phyloP scores from a whole-genome alignment of 805 yeast species.

The Barnettozyma populi region DNA sequence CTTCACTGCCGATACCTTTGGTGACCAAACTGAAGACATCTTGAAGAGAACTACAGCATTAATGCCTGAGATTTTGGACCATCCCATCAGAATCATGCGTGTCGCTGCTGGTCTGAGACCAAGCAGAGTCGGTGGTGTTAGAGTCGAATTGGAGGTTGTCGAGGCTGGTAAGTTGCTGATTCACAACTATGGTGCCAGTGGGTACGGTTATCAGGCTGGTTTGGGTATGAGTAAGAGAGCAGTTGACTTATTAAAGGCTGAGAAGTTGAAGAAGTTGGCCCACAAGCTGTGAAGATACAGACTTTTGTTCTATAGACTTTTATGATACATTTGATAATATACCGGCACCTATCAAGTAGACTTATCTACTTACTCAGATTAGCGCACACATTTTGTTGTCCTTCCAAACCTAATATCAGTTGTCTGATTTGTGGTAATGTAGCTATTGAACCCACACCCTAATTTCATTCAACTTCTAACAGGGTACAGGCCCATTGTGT shows the following conservation, averaged over 20 bases:
- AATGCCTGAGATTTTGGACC: slow-evolving; percentile 42
- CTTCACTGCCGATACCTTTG: slow-evolving; percentile 56
- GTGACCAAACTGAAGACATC: slow-evolving; percentile 55
- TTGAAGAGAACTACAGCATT: slow-evolving; percentile 49
- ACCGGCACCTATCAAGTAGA: no score
- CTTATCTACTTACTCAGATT: no score
- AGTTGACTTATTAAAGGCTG: slow-evolving; percentile 27
- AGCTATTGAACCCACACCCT: no score
- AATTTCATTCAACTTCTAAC: no score
- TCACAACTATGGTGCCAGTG: slow-evolving; percentile 71
- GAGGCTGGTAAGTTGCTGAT: slow-evolving; percentile 41
- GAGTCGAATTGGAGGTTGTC: slow-evolving; percentile 53
- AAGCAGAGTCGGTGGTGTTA: slow-evolving; percentile 65
- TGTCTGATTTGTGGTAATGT: no score
- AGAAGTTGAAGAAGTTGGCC: slow-evolving; percentile 8
- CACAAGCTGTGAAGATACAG: slow-evolving; percentile 5
- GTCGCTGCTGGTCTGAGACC: slow-evolving; percentile 77
- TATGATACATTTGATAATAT: no score
- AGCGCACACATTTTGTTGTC: no score
- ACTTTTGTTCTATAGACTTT: neutral
- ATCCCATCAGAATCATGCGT: slow-evolving; percentile 48
- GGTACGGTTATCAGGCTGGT: slow-evolving; percentile 65
- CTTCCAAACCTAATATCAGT: no score
- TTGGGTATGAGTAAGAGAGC: slow-evolving; percentile 52
- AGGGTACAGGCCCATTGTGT: no score